These are phyloP conservation scores for Aspergillus hortae DNA, from an alignment of 2,329 filamentous ascomycete genomes.

Conservation along the genomic window DNA sequence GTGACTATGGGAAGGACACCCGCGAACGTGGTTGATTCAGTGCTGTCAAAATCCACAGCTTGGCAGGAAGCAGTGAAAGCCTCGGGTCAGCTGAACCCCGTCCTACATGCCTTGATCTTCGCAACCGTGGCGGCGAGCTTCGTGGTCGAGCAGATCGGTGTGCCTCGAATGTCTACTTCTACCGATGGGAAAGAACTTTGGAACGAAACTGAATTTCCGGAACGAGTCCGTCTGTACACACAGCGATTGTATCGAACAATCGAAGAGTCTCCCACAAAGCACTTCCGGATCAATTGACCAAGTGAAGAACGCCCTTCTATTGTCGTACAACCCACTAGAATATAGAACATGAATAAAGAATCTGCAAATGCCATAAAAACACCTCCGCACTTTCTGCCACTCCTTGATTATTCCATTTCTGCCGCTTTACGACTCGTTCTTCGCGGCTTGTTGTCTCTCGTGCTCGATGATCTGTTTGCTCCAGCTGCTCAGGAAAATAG, in stretches of 20 bases:
- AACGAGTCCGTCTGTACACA: slow-evolving; percentile 44
- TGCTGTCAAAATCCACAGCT: slow-evolving; percentile 49
- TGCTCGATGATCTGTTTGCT: slow-evolving; percentile 69
- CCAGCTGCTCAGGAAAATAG: slow-evolving; percentile 51
- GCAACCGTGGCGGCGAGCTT: slow-evolving; percentile 83
- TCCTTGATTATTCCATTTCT: slow-evolving; percentile 3
- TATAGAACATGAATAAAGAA: slow-evolving; percentile 30
- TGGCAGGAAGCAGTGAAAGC: slow-evolving; percentile 43
- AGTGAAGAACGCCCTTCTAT: slow-evolving; percentile 36
- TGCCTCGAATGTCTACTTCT: slow-evolving; percentile 52
- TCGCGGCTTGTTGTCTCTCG: slow-evolving; percentile 51
- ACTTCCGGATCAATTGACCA: slow-evolving; percentile 35
- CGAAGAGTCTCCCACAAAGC: slow-evolving; percentile 36
- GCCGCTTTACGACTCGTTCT: slow-evolving; percentile 35
- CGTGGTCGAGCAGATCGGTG: slow-evolving; percentile 89
- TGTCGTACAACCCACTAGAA: slow-evolving; percentile 36
- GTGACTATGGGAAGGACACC: slow-evolving; percentile 40
- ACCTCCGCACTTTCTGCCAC: slow-evolving; percentile 12
- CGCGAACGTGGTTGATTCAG: slow-evolving; percentile 26
- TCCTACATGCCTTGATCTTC: slow-evolving; percentile 69
- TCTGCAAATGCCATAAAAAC: slow-evolving; percentile 20
- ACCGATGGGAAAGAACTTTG: slow-evolving; percentile 37
- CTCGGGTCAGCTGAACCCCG: slow-evolving; percentile 46
- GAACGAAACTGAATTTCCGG: slow-evolving; percentile 44
- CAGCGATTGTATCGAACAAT: slow-evolving; percentile 38